Evolutionary conservation across 495 filamentous ascomycete species (phyloP).

Genomic region (Talaromyces adpressus): DNA sequence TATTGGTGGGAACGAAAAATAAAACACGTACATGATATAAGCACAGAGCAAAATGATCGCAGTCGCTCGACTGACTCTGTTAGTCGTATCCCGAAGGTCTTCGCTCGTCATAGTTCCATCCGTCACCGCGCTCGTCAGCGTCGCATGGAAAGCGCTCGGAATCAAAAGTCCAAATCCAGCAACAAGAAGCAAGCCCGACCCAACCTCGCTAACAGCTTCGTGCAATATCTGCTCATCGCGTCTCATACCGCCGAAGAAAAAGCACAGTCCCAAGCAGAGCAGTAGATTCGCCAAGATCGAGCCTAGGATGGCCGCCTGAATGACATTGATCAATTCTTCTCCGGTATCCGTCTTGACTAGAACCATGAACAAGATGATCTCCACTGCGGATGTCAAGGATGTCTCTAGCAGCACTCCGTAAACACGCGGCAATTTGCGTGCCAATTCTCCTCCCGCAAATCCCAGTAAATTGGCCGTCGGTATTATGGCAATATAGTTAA

Average conservation of each 20-base stretch:
- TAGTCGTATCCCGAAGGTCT: slow-evolving; percentile 39
- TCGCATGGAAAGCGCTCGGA: slow-evolving; percentile 68
- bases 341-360: slow-evolving; percentile 34
- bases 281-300: slow-evolving; percentile 74
- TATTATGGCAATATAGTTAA: slow-evolving; percentile 78
- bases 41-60: slow-evolving; percentile 73
- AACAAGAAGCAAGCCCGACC: slow-evolving; percentile 71
- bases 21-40: slow-evolving; percentile 46
- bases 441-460: slow-evolving; percentile 76
- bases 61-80: slow-evolving; percentile 67
- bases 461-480: slow-evolving; percentile 83
- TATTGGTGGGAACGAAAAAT: too few relatives aligned
- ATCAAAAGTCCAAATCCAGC: slow-evolving; percentile 78
- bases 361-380: slow-evolving; percentile 78
- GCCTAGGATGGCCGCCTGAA: slow-evolving; percentile 76
- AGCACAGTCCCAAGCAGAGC: slow-evolving; percentile 69
- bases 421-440: slow-evolving; percentile 72
- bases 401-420: slow-evolving; percentile 72
- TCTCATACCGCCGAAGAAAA: slow-evolving; percentile 66
- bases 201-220: slow-evolving; percentile 72
- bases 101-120: slow-evolving; percentile 18
- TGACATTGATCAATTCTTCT: slow-evolving; percentile 56
- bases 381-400: slow-evolving; percentile 68
- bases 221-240: slow-evolving; percentile 62
- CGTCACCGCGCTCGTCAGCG: slow-evolving; percentile 38